Percentiles rank a stretch among this genome's conserved stretches.
phyloP scores from a whole-genome alignment of 371 early-diverging fungal species.

The Mucor sp. region DNA sequence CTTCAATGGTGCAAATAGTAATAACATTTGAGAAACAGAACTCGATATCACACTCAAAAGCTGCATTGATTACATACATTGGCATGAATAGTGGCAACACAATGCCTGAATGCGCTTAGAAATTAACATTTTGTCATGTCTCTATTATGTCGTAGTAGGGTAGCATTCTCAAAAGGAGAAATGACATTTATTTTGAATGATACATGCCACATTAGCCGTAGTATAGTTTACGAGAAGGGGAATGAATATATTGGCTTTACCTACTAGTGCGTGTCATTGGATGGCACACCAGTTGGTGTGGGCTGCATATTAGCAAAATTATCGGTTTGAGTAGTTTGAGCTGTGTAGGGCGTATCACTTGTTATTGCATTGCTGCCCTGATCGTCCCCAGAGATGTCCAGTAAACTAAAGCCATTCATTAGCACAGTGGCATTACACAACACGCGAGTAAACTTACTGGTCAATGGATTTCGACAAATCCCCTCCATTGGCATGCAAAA shows the following conservation, averaged over 20 bases:
- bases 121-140: no score
- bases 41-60: no score
- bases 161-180: background rate
- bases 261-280: constrained; percentile 10
- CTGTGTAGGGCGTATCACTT: background rate
- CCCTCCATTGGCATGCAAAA: constrained; percentile 68
- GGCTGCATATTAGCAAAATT: background rate
- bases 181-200: background rate
- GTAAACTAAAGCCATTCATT: constrained; percentile 6
- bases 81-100: no score
- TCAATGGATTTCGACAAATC: constrained; percentile 52
- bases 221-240: background rate
- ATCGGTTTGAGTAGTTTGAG: background rate
- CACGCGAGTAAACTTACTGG: constrained; percentile 11
- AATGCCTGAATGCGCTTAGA: no score
- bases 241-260: background rate
- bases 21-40: no score
- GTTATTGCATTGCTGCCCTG: background rate
- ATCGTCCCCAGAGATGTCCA: constrained; percentile 20
- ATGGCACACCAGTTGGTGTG: background rate
- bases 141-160: no score
- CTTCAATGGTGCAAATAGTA: no score
- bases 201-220: background rate
- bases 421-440: background rate
- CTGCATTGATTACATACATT: no score